A percentile compares a stretch with the other conserved stretches of the same genome.
phyloP scores from a whole-genome alignment of 2,329 filamentous ascomycete genomes.

The Ascocoryne sarcoides region DNA sequence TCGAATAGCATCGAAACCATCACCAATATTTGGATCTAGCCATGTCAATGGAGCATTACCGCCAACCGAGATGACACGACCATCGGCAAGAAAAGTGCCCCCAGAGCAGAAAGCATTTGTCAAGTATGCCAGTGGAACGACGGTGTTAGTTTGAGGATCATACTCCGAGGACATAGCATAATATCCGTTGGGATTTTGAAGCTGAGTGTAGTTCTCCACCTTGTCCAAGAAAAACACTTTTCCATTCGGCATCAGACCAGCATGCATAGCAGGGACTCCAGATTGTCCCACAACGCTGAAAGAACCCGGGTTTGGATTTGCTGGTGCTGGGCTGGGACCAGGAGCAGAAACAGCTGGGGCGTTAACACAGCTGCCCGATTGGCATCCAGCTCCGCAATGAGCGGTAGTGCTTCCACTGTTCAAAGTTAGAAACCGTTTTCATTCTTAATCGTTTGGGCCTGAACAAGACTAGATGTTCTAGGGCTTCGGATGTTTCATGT shows the following conservation, averaged over 20 bases:
- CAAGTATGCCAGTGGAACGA: slow-evolving; percentile 38
- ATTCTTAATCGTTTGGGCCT: no score
- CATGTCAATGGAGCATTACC: slow-evolving; percentile 47
- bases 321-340: slow-evolving; percentile 33
- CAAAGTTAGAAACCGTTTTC: neutral
- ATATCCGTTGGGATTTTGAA: slow-evolving; percentile 43
- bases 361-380: slow-evolving; percentile 2
- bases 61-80: slow-evolving; percentile 44
- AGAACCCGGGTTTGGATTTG: slow-evolving; percentile 35
- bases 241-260: slow-evolving; percentile 49
- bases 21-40: slow-evolving; percentile 47
- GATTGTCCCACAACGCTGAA: slow-evolving; percentile 44
- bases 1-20: slow-evolving; percentile 50
- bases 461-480: no score
- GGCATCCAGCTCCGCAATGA: slow-evolving; percentile 5
- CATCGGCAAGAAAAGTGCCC: slow-evolving; percentile 49
- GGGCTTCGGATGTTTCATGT: no score
- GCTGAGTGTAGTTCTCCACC: slow-evolving; percentile 51
- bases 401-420: slow-evolving; percentile 4
- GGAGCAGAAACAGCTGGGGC: slow-evolving; percentile 22
- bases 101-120: slow-evolving; percentile 56
- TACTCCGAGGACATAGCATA: slow-evolving; percentile 54
- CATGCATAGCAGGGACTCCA: slow-evolving; percentile 57
- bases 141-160: slow-evolving; percentile 40
- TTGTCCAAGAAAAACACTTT: slow-evolving; percentile 54